Evolutionary conservation across 192 early-diverging fungal genomes (phyloP).

Genomic region (Radiomyces spectabilis): DNA sequence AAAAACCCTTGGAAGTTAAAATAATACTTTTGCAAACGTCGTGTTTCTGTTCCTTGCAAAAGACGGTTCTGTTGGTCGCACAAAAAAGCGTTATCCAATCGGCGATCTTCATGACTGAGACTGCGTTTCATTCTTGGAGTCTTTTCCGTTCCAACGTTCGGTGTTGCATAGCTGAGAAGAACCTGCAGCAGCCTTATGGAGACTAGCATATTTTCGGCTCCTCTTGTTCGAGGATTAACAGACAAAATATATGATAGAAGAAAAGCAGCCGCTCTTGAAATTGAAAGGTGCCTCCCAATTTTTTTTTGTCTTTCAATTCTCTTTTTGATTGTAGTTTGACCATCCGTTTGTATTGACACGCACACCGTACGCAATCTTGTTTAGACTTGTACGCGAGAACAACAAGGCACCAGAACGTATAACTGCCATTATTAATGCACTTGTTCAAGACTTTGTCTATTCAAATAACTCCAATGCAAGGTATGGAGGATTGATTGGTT

Average conservation of each 20-base stretch:
- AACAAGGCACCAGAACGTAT: conserved; percentile 55
- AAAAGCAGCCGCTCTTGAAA: conserved; percentile 82
- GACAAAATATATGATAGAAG: conserved; percentile 94
- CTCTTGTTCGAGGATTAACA: conserved; percentile 64
- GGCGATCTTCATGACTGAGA: too few relatives aligned
- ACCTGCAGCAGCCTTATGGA: too few relatives aligned
- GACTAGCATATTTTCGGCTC: conserved; percentile 7
- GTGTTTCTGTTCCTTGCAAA: too few relatives aligned
- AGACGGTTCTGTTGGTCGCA: too few relatives aligned
- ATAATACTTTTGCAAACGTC: too few relatives aligned
- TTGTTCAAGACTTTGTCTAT: conserved; percentile 86
- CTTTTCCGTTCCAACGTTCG: too few relatives aligned
- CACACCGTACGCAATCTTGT: background rate
- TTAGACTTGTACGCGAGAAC: conserved; percentile 59
- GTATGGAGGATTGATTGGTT: conserved; percentile 90
- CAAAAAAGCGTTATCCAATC: too few relatives aligned
- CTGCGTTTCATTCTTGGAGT: too few relatives aligned
- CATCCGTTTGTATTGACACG: conserved; percentile 1
- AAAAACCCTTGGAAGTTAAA: too few relatives aligned
- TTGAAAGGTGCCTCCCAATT: conserved; percentile 58
- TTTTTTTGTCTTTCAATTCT: background rate
- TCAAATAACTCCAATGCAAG: conserved; percentile 77
- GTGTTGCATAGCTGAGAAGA: too few relatives aligned
- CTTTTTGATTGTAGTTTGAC: conserved; percentile 33
- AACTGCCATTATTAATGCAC: conserved; percentile 61